These are phyloP conservation scores for Amylocarpus encephaloides DNA, from an alignment of 2,329 filamentous ascomycete species.

Conservation along the genomic window DNA sequence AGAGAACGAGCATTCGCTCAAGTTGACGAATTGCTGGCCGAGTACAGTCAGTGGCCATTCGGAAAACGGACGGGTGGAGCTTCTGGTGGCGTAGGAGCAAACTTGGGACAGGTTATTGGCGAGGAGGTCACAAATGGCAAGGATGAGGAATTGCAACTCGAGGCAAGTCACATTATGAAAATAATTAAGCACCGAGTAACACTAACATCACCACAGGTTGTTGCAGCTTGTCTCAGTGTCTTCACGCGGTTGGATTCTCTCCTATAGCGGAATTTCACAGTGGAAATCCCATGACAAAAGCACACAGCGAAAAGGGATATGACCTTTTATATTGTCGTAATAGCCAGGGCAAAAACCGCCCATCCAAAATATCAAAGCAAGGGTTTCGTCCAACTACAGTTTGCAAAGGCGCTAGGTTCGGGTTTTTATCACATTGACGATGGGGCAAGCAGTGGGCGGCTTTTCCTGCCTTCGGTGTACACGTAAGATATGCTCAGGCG, in stretches of 20 bases:
- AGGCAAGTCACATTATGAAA: conserved; percentile 63
- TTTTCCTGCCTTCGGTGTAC: neutral
- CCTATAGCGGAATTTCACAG: conserved; percentile 47
- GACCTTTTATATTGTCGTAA: conserved; percentile 25
- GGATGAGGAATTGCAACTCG: conserved; percentile 92
- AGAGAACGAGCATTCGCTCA: conserved; percentile 92
- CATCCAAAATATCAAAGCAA: conserved; percentile 16
- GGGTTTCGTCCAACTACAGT: neutral
- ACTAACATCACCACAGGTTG: conserved; percentile 41
- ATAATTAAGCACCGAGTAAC: too few species aligned
- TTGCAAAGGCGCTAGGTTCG: conserved; percentile 1
- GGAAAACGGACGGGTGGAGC: conserved; percentile 69
- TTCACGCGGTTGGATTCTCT: conserved; percentile 96
- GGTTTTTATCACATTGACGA: neutral
- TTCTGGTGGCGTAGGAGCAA: conserved; percentile 79
- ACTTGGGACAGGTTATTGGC: conserved; percentile 77
- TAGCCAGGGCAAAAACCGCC: conserved; percentile 8
- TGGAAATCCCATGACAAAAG: neutral
- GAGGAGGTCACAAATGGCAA: conserved; percentile 78
- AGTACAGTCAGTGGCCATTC: conserved; percentile 98
- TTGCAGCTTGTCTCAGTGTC: conserved; percentile 92
- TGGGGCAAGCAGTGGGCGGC: neutral
- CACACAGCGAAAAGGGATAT: neutral
- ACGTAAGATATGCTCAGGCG: neutral
- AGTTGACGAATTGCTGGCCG: conserved; percentile 89